phyloP scores from a whole-genome alignment of 2,329 filamentous ascomycete genomes.

The Escovopsis weberi region DNA sequence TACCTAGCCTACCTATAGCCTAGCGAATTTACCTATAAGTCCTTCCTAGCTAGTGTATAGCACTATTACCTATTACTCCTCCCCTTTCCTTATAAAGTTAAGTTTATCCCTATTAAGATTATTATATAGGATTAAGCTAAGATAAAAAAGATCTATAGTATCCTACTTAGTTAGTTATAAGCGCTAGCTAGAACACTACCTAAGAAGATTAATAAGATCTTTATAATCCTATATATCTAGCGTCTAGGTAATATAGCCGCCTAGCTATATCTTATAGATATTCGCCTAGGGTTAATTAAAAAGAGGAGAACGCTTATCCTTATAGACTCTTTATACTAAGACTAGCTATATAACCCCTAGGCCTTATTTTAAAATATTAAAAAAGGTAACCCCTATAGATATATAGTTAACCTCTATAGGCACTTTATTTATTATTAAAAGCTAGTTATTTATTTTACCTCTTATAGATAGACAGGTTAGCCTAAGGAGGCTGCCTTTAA shows the following conservation, averaged over 20 bases:
- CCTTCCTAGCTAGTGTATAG: slow-evolving; percentile 3
- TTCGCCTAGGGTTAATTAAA: slow-evolving; percentile 24
- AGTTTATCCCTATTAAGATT: slow-evolving; percentile 27
- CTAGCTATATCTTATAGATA: slow-evolving; percentile 23
- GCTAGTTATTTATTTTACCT: slow-evolving; percentile 14
- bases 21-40: slow-evolving; percentile 12
- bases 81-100: slow-evolving; percentile 12
- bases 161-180: slow-evolving; percentile 21
- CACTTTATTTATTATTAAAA: slow-evolving; percentile 40
- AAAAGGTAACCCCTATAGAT: neutral
- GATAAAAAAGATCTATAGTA: slow-evolving; percentile 20
- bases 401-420: slow-evolving; percentile 9
- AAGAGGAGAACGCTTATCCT: slow-evolving; percentile 28
- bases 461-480: slow-evolving; percentile 8
- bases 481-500: slow-evolving; percentile 23
- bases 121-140: slow-evolving; percentile 20
- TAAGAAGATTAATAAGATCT: slow-evolving; percentile 28
- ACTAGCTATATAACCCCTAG: slow-evolving; percentile 14
- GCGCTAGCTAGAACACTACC: slow-evolving; percentile 23
- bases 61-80: slow-evolving; percentile 7
- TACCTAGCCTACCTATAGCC: slow-evolving; percentile 7
- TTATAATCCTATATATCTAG: slow-evolving; percentile 22
- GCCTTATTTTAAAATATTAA: slow-evolving; percentile 8
- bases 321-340: slow-evolving; percentile 40
- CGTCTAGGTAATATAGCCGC: slow-evolving; percentile 18